These are phyloP conservation scores for Mucor racemosus DNA, from an alignment of 371 early-diverging fungal species.

Conservation along the genomic window DNA sequence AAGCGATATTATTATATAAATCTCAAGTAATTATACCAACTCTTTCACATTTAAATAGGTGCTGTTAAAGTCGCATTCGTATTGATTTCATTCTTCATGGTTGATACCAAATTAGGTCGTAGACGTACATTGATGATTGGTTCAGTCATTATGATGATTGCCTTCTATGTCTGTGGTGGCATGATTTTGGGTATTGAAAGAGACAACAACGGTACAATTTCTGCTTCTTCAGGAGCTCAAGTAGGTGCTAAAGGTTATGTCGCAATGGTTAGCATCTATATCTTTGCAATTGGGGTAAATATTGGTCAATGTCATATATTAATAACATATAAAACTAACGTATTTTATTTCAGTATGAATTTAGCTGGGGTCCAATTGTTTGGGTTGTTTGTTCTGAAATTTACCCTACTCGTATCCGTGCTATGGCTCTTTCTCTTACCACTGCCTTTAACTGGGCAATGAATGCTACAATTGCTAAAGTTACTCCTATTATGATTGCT, in stretches of 20 bases:
- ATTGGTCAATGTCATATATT: no score
- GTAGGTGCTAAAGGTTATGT: slow-evolving; percentile 49
- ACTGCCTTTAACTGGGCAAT: slow-evolving; percentile 70
- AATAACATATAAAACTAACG: no score
- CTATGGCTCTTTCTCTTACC: slow-evolving; percentile 55
- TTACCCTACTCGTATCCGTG: slow-evolving; percentile 50
- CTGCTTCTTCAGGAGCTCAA: slow-evolving; percentile 11
- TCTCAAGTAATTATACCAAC: no score
- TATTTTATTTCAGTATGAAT: slow-evolving; percentile 37
- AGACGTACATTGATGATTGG: slow-evolving; percentile 50
- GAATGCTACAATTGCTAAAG: slow-evolving; percentile 57
- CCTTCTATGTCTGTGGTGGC: slow-evolving; percentile 45
- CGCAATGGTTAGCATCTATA: slow-evolving; percentile 47
- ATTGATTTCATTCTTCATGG: slow-evolving; percentile 46
- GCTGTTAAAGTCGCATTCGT: slow-evolving; percentile 52
- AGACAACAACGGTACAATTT: slow-evolving; percentile 29
- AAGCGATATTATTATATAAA: background rate
- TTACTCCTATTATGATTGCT: slow-evolving; percentile 51
- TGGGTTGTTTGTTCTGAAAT: slow-evolving; percentile 78
- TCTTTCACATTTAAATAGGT: background rate
- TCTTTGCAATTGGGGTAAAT: slow-evolving; percentile 44
- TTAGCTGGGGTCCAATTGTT: slow-evolving; percentile 70
- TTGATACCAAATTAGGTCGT: slow-evolving; percentile 50
- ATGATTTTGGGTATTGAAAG: slow-evolving; percentile 39
- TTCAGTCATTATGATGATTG: slow-evolving; percentile 39